Evolutionary conservation across 495 filamentous ascomycete species (phyloP).

Genomic region (Ascobolus immersus): DNA sequence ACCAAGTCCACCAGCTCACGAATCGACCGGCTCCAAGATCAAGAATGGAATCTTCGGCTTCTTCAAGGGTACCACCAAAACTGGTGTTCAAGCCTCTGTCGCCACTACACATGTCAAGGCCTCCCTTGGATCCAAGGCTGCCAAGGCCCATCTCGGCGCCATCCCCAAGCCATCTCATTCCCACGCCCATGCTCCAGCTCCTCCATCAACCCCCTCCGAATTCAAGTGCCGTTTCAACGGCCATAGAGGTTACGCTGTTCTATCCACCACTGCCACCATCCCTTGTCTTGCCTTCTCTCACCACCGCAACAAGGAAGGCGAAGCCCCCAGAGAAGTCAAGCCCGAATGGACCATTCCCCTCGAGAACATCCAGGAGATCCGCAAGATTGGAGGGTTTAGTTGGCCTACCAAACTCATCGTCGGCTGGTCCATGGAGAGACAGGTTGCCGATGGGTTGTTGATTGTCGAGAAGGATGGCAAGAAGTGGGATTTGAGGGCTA

Average conservation of each 20-base stretch:
- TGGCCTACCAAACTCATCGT: conserved; percentile 75
- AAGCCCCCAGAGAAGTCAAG: too few relatives aligned
- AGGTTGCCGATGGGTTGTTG: conserved; percentile 55
- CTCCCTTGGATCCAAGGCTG: neutral
- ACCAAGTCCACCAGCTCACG: too few relatives aligned
- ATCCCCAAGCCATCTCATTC: too few relatives aligned
- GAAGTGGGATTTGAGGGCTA: conserved; percentile 38
- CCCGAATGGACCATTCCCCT: too few relatives aligned
- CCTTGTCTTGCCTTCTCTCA: too few relatives aligned
- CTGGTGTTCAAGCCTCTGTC: conserved; percentile 11
- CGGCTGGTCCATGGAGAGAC: conserved; percentile 50
- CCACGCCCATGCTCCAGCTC: too few relatives aligned
- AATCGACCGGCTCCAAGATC: too few relatives aligned
- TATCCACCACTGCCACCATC: too few relatives aligned
- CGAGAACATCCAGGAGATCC: conserved; percentile 38
- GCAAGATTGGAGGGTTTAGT: conserved; percentile 61
- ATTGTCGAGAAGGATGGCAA: conserved; percentile 33
- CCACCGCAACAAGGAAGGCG: too few relatives aligned
- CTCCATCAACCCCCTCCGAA: too few relatives aligned
- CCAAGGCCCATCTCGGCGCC: neutral
- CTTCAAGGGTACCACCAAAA: conserved; percentile 11
- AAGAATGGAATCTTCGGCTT: conserved; percentile 1
- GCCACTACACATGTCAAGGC: conserved; percentile 13
- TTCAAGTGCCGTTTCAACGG: too few relatives aligned
- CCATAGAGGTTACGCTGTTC: too few relatives aligned